These are phyloP conservation scores for Raddia guianensis DNA, from an alignment of 176 grass and related monocot species.

Conservation along the genomic window DNA sequence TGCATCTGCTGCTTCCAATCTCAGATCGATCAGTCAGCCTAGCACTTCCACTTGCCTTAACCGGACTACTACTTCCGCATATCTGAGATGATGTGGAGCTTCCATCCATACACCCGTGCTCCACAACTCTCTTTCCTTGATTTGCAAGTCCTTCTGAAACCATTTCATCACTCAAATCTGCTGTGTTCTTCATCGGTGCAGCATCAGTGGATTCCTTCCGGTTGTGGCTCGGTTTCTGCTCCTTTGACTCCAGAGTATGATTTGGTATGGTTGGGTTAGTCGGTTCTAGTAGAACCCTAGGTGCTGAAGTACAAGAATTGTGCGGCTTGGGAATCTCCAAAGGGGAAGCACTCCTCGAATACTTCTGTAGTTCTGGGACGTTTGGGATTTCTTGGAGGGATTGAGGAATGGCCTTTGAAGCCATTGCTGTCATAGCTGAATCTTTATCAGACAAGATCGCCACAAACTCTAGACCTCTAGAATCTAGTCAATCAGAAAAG, in stretches of 20 bases:
- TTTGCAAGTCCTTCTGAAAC: constrained; percentile 7
- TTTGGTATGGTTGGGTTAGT: constrained; percentile 27
- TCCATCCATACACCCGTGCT: constrained; percentile 32
- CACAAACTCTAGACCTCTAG: background rate
- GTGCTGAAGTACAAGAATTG: constrained; percentile 11
- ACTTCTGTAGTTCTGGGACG: constrained; percentile 31
- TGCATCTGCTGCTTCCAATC: constrained; percentile 48
- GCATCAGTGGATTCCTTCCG: constrained; percentile 39
- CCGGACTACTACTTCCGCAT: constrained; percentile 37
- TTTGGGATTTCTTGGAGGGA: constrained; percentile 35
- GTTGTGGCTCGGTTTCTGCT: constrained; percentile 37
- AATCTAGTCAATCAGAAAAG: constrained; percentile 9
- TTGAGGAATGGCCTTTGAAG: constrained; percentile 39
- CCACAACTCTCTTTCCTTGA: constrained; percentile 37
- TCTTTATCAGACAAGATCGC: constrained; percentile 17
- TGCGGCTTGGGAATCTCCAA: constrained; percentile 33
- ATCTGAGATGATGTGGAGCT: constrained; percentile 38
- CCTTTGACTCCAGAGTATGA: constrained; percentile 9
- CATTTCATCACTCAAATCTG: constrained; percentile 9
- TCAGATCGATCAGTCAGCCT: constrained; percentile 42
- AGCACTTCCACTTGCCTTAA: constrained; percentile 43
- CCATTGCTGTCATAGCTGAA: constrained; percentile 25
- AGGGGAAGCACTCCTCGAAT: constrained; percentile 12
- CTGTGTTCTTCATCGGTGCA: background rate
- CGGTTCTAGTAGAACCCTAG: background rate